Evolutionary conservation across 2,329 filamentous ascomycete genomes (phyloP), one percentile per base, ranked within the genome.

Genomic region (Colletotrichum magnum): DNA sequence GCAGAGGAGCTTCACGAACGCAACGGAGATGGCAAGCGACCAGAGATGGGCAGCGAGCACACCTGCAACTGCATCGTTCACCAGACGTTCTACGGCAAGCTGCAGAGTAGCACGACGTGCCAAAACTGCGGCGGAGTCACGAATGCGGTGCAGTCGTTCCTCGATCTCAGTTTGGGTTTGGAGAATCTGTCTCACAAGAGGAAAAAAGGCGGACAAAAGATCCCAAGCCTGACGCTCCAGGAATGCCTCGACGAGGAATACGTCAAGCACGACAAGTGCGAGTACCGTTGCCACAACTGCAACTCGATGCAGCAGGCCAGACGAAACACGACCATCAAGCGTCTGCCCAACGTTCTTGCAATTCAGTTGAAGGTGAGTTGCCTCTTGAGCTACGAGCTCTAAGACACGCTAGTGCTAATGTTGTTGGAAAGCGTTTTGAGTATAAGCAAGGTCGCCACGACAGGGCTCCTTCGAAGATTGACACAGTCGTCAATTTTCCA

Each of bases 51-150:
- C 70, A 88, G 85, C 72, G 88, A 89, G 75, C 87, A 89, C 75
- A 88, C 82, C 73, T 98, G 96, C 84, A 89, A 91, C 68, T 99
- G 95, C 80, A 93, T 98, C 75, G 92, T 98, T 74, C 96, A 98
- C 79, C 93, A 95, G 77, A 95, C 94, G 0, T 98, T 98, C 76
- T 97, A 95, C 78, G 96, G 96, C 70, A 95, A 97, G 78, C 89
- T 97, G 70, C 93, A 94, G 75, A 96, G 92, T 76, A 95, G 93
- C 21, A 95, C 97, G 47, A 97, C 94, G 18, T 99, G 95, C 80
- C 92, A 94, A 76, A 93, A 92, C 74, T 98, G 95, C 80, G 87
- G 90, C 68, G 95, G 94, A 73, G 89, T 92, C 24, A 97, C 93
- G 1, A 92, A 92, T 70, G 92, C 94, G 1, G 89, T 94, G 50